Base-by-base conservation (phyloP, 306 rosid species). In the Inga leiocalycina region DNA sequence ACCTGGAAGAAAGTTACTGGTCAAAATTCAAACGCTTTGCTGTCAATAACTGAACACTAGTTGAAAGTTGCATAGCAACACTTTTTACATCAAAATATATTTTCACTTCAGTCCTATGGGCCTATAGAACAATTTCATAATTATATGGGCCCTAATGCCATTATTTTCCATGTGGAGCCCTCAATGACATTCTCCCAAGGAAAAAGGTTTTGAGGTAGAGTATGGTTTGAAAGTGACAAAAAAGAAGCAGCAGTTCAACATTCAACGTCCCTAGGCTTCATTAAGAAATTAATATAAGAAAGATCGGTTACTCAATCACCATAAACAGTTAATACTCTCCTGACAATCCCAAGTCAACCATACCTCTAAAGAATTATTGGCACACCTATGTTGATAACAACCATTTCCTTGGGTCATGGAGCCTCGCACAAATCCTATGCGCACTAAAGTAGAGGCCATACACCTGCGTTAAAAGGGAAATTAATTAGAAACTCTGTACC, bases 391-490 rank as follows among this genome's bases (percentile, higher is more conserved):
- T 87, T 92, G 97, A 92, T 95, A 95, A 88, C 98, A 95, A 74
- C 98, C 98, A 87, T 95, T 95, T 82, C 97, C 98, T 81, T 95
- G 98, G 82, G 97, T 89, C 89, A 84, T 59, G 37, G 96, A 93
- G 52, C 98, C 98, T 83, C 98, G 86, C 39, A 95, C 93, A 89
- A 93, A 95, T 61, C 98, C 98, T 79, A 94, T 91, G 74, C 99
- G 93, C 43, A 97, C 99, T 80, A 97, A 84, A 15, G 99, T 92
- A 37, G 99, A 97, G 86, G 95, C 89, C 97, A 97, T 97, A 85
- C 99, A 97, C 91, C 99, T 97, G 80, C 69, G 83, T 62, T 59
- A 71, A 79, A 75, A 74, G 83, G 76, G 49, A 84, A 80, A 76
- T 43, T 22, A 75, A 80, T 89, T 22, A 87, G 62, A 75, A 82